Evolutionary conservation across 352 stramenopile genomes (phyloP), one percentile per base, ranked within the genome.

Genomic region (Phytophthora constricta): DNA sequence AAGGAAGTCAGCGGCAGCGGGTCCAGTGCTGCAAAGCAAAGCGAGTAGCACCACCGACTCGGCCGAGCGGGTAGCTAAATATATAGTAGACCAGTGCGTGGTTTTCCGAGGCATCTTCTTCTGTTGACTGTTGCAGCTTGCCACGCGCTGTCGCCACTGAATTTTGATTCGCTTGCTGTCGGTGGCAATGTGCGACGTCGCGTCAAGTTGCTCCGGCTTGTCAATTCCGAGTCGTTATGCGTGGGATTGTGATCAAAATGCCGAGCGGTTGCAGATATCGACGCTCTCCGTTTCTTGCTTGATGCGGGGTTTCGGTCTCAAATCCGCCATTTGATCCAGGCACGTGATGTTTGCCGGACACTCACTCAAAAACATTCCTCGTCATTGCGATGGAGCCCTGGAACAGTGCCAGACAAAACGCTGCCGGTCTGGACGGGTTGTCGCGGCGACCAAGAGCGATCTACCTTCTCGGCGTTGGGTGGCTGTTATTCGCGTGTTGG

Each of bases 21-120:
- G 25, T 33, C 34, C 28, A 37, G 50, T 55, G 13, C 16, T 58
- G 25, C 51, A 39, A 58, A 23, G 34, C 57, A 34, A 65, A 47
- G 62, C 52, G 31, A 59, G 62, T 54, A 51, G 41, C 62, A 54
- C 53, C 20, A 58, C 41, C 19, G 56, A 70, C 52, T 68, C 37
- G 42, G 46, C 39, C 51, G 48, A 46, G 37, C 54, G 37, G 58
- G 60, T 48, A 70, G 54, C 61, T 69, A 72, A 76, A 68, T 72
- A 76, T 76, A 76, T 72, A 76, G 68, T 68, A 72, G 63, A 75
- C 67, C 62, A 72, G 67, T 75, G 62, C 51, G 61, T 71, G 55
- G 54, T 42, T 54, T 67, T 63, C 62, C 46, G 52, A 42, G 55
- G 45, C 47, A 58, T 39, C 54, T 67, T 59, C 47, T 54, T 33